A percentile compares a stretch with the other conserved stretches of the same genome.
phyloP scores from a whole-genome alignment of 331 rosid species.

The Ulmus americana region DNA sequence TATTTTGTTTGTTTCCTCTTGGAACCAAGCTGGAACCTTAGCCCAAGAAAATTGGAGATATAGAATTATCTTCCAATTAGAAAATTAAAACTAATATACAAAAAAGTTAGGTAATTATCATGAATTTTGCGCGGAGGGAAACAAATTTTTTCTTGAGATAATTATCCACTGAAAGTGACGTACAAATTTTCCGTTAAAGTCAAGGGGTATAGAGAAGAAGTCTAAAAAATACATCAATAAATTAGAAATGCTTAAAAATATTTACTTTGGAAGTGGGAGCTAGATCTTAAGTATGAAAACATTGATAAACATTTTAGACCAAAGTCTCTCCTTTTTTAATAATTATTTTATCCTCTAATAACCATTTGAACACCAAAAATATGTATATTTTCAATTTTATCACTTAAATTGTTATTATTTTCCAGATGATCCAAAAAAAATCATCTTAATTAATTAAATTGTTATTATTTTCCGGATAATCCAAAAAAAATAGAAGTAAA shows the following conservation, averaged over 20 bases:
- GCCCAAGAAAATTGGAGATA: conserved; percentile 48
- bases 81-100: neutral
- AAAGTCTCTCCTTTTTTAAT: neutral
- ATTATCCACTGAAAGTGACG: neutral
- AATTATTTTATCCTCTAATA: too few relatives aligned
- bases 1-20: conserved; percentile 18
- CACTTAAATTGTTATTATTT: too few relatives aligned
- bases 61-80: neutral
- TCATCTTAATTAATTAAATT: too few relatives aligned
- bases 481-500: conserved; percentile 25
- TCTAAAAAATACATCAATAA: neutral
- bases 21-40: conserved; percentile 14
- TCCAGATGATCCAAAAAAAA: too few relatives aligned
- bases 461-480: conserved; percentile 30
- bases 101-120: conserved; percentile 29
- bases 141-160: neutral
- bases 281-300: neutral
- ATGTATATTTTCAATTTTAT: too few relatives aligned
- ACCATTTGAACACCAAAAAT: too few relatives aligned
- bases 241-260: neutral
- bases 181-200: neutral
- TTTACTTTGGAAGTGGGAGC: neutral
- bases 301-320: neutral
- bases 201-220: neutral
- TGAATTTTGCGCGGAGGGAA: conserved; percentile 4